A percentile compares a stretch with the other conserved stretches of the same genome.
These are phyloP conservation scores for Tolypocladium amazonense DNA, from an alignment of 2,329 filamentous ascomycete species.

Conservation along the genomic window DNA sequence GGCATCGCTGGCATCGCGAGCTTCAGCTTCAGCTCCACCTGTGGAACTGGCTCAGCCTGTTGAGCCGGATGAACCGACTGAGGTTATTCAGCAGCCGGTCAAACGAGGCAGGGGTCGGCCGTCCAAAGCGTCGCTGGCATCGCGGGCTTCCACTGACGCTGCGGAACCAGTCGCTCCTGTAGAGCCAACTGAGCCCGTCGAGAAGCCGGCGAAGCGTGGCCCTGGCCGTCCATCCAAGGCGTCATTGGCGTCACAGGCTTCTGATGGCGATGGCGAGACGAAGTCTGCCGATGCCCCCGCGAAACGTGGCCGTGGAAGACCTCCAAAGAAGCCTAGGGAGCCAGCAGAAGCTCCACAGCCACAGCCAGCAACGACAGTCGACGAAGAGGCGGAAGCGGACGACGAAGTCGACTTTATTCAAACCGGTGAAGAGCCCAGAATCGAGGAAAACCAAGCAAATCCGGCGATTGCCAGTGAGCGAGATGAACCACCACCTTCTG, in stretches of 20 bases:
- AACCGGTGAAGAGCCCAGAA: background rate
- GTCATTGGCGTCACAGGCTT: conserved; percentile 15
- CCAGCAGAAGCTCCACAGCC: background rate
- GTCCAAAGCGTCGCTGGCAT: conserved; percentile 13
- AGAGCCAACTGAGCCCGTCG: background rate
- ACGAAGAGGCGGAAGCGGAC: conserved; percentile 4
- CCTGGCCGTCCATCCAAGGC: conserved; percentile 21
- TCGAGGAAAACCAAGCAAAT: background rate
- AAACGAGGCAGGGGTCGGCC: conserved; percentile 15
- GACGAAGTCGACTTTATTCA: conserved; percentile 2
- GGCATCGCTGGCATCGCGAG: conserved; percentile 15
- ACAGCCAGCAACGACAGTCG: background rate
- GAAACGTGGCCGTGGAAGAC: conserved; percentile 19
- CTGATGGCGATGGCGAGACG: conserved; percentile 10
- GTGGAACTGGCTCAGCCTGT: conserved; percentile 11
- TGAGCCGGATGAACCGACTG: background rate
- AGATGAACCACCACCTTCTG: background rate
- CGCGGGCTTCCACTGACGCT: conserved; percentile 13
- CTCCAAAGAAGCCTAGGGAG: conserved; percentile 11
- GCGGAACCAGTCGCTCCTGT: conserved; percentile 11
- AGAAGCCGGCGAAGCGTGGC: conserved; percentile 14
- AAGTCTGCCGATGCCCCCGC: conserved; percentile 10
- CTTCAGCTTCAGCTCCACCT: conserved; percentile 14
- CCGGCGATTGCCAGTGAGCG: background rate
- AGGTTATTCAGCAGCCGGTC: background rate